A percentile compares a stretch with the other conserved stretches of the same genome.
Evolutionary conservation across 2,329 filamentous ascomycete species (phyloP).

Genomic region (Talaromyces sp.): DNA sequence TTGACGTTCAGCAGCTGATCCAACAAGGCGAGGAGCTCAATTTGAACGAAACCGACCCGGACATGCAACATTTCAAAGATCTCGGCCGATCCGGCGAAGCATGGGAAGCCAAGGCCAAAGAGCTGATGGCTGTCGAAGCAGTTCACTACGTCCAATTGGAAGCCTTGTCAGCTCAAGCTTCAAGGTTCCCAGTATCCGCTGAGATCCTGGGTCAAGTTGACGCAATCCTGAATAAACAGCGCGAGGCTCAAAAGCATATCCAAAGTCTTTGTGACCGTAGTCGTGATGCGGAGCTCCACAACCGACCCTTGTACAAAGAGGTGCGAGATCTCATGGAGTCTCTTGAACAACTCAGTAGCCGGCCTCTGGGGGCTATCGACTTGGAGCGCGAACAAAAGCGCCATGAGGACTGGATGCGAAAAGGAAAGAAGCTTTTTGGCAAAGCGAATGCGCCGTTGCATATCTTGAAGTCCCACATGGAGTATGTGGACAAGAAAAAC

Average conservation of each 20-base stretch:
- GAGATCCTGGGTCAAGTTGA: constrained; percentile 81
- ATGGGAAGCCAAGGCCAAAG: constrained; percentile 90
- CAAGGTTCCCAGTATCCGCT: constrained; percentile 71
- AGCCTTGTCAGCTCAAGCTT: constrained; percentile 79
- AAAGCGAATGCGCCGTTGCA: constrained; percentile 97
- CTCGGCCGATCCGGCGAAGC: constrained; percentile 71
- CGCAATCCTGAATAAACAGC: constrained; percentile 89
- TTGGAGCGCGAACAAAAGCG: constrained; percentile 90
- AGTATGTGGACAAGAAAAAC: constrained; percentile 87
- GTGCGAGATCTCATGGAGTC: constrained; percentile 87
- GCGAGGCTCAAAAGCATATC: constrained; percentile 88
- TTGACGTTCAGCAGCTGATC: constrained; percentile 75
- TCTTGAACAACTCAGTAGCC: constrained; percentile 84
- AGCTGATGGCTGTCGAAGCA: constrained; percentile 84
- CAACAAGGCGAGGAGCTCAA: constrained; percentile 71
- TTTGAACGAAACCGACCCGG: constrained; percentile 74
- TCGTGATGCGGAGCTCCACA: constrained; percentile 67
- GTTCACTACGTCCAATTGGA: constrained; percentile 95
- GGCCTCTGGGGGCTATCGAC: constrained; percentile 84
- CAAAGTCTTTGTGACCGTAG: constrained; percentile 74
- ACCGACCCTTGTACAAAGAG: constrained; percentile 81
- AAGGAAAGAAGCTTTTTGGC: constrained; percentile 94
- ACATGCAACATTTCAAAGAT: constrained; percentile 70
- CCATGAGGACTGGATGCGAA: constrained; percentile 98
- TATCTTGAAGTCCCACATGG: constrained; percentile 91